Base-by-base conservation (phyloP, 345 rosid species). In the Luvunga scandens region DNA sequence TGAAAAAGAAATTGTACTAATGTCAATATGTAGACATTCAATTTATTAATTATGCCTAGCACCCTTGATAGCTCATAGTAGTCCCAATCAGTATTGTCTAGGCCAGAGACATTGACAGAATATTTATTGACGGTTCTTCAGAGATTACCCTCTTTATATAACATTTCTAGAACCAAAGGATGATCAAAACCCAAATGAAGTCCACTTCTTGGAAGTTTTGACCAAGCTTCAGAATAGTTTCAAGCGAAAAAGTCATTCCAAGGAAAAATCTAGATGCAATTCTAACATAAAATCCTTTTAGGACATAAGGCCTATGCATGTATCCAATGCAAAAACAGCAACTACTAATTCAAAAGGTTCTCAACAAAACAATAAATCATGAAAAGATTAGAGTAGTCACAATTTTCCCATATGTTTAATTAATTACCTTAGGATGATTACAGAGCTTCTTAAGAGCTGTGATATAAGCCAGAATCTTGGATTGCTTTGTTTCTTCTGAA, bases 361-460 rank as follows among this genome's bases (percentile, higher is more conserved):
- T 64, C 27, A 30, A 64, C 62, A 30, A 75, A 2, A 64, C 14
- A 75, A 71, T 21, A 39, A n/a, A 61, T 31, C 24, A n/a, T 33
- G 27, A 55, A 27, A 25, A 71, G 56, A 64, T 57, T 50, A 22
- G 53, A 62, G 39, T 53, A 67, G 65, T 6, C 56, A 60, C 12
- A 31, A 27, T 65, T 39, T 53, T 56, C 36, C 5, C 3, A 38
- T 25, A 73, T 39, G 4, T 30, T 36, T 69, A 48, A 69, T 62
- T 80, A 96, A 69, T 62, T 80, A 96, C 99, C 97, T 96, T 96
- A 66, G 99, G 99, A 89, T 96, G 99, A 83, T 96, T 96, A 89
- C 99, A 94, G 77, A 96, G 97, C 93, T 96, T 96, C 89, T 96
- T 96, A 66, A 96, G 99, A 82, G 97, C 98, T 71, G 99, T 96